phyloP scores from a whole-genome alignment of 495 filamentous ascomycete species.

The Xylaria longipes region DNA sequence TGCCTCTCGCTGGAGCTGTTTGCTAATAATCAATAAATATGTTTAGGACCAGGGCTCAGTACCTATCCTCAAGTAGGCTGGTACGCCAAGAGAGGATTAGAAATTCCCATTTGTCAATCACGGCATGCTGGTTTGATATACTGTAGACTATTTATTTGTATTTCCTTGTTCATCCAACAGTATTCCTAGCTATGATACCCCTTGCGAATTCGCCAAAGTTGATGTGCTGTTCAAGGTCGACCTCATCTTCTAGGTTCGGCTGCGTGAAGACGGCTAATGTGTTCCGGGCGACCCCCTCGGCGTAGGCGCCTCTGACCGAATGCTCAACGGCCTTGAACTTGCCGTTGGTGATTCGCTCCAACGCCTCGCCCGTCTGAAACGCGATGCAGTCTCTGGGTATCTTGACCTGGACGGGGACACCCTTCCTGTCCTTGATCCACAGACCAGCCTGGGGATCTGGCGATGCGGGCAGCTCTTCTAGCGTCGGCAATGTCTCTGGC shows the following conservation, averaged over 20 bases:
- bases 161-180: constrained; percentile 45
- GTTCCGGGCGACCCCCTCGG: constrained; percentile 75
- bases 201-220: constrained; percentile 89
- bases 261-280: constrained; percentile 98
- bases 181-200: constrained; percentile 82
- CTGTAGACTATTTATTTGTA: constrained; percentile 17
- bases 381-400: constrained; percentile 91
- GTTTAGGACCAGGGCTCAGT: not conserved
- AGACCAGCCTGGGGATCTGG: constrained; percentile 86
- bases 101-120: constrained; percentile 12
- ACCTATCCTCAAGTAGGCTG: not conserved
- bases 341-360: constrained; percentile 87
- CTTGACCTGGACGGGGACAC: constrained; percentile 79
- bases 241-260: constrained; percentile 87
- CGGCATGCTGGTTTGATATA: not conserved
- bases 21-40: not conserved
- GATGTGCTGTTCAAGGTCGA: constrained; percentile 72
- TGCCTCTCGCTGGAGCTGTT: too few relatives aligned
- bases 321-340: constrained; percentile 94
- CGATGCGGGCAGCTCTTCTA: constrained; percentile 72
- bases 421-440: constrained; percentile 87
- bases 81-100: not conserved
- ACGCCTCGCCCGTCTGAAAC: constrained; percentile 93
- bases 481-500: constrained; percentile 49
- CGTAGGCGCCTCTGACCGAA: constrained; percentile 78